These are phyloP conservation scores for Nicotiana noctiflora DNA, from an alignment of 257 asterid species.

Conservation along the genomic window DNA sequence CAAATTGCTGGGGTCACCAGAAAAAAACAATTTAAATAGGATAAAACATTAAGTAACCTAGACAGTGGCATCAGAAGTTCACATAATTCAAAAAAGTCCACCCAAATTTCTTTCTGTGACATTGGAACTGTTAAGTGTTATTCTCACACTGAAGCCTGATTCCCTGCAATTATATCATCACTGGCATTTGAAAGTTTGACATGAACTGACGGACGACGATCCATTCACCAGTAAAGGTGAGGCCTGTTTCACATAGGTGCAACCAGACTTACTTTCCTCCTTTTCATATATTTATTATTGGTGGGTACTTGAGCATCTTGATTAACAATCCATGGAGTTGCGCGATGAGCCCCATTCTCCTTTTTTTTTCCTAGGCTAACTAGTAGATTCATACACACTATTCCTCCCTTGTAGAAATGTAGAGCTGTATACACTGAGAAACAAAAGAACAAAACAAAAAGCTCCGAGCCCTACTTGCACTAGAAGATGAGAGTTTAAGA, in stretches of 20 bases:
- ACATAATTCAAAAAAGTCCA: neutral
- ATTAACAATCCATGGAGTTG: neutral
- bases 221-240: neutral
- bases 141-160: neutral
- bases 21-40: neutral
- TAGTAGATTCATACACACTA: neutral
- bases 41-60: neutral
- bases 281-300: neutral
- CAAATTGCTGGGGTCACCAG: neutral
- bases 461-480: neutral
- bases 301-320: neutral
- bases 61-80: neutral
- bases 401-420: neutral
- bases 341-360: neutral
- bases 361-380: neutral
- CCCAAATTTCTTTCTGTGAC: neutral
- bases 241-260: neutral
- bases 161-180: neutral
- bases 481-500: neutral
- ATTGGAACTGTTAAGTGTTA: neutral
- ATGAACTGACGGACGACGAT: neutral
- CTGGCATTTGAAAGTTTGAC: neutral
- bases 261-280: slow-evolving; percentile 1
- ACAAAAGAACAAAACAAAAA: neutral
- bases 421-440: neutral